Percentiles rank a stretch among this genome's conserved stretches.
These are phyloP conservation scores for Lachnum nothofagi DNA, from an alignment of 2,329 filamentous ascomycete species.

Conservation along the genomic window DNA sequence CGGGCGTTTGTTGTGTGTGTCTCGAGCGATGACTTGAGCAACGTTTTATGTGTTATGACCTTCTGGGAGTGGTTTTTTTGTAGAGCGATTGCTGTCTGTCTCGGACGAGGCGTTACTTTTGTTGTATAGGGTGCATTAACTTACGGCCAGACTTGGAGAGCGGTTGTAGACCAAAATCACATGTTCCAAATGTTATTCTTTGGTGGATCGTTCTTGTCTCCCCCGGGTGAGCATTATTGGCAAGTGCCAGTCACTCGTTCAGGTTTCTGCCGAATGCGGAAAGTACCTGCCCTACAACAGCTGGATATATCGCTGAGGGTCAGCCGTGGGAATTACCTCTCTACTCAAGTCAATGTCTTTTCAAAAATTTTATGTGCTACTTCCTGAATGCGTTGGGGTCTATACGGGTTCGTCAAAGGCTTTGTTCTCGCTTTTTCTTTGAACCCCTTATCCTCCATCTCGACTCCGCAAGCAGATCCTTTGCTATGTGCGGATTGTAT, in stretches of 20 bases:
- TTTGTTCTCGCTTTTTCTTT: neutral
- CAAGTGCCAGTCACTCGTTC: neutral
- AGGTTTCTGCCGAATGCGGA: too few species aligned
- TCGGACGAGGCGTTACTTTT: conserved; percentile 3
- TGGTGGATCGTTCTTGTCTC: neutral
- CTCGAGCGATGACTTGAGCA: neutral
- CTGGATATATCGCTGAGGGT: neutral
- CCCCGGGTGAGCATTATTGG: neutral
- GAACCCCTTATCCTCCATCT: neutral
- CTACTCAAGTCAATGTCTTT: too few species aligned
- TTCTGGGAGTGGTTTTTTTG: neutral
- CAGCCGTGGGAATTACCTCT: neutral
- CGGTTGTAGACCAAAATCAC: neutral
- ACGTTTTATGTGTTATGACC: conserved; percentile 7
- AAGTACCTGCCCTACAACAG: too few species aligned
- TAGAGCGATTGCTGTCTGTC: neutral
- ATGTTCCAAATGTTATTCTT: neutral
- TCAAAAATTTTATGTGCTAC: neutral
- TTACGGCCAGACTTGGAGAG: neutral
- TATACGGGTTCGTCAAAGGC: neutral
- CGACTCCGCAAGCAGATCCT: neutral
- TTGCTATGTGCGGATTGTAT: neutral
- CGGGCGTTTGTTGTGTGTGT: neutral
- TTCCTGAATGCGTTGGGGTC: neutral
- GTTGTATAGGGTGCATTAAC: neutral